A percentile compares a stretch with the other conserved stretches of the same genome.
These are phyloP conservation scores for Fusarium neocosmosporiellum DNA, from an alignment of 2,329 filamentous ascomycete species.

Conservation along the genomic window DNA sequence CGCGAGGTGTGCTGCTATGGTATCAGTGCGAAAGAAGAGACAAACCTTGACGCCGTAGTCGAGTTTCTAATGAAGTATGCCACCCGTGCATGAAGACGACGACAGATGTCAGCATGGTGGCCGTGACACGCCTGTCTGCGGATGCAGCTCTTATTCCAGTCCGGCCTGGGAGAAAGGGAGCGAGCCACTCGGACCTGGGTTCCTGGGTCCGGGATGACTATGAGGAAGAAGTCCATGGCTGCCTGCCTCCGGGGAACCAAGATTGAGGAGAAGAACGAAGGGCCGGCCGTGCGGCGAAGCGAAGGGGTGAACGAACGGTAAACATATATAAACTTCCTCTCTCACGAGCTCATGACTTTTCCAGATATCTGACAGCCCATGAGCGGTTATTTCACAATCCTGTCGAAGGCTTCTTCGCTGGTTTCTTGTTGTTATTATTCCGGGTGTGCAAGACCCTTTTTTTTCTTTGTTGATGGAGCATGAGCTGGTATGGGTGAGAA, in stretches of 20 bases:
- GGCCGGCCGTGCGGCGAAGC: constrained; percentile 26
- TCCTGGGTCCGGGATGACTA: not conserved
- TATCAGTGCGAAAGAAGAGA: constrained; percentile 98
- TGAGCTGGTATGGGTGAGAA: constrained; percentile 31
- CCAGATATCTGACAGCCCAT: constrained; percentile 38
- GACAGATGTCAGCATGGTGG: constrained; percentile 14
- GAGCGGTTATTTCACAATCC: constrained; percentile 30
- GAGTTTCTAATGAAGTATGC: constrained; percentile 96
- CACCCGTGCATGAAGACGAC: constrained; percentile 64
- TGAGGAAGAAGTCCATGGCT: constrained; percentile 6
- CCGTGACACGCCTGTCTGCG: constrained; percentile 23
- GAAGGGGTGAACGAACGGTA: constrained; percentile 37
- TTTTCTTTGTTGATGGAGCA: constrained; percentile 36
- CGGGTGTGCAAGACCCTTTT: constrained; percentile 15
- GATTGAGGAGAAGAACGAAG: constrained; percentile 21
- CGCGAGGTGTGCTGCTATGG: constrained; percentile 98
- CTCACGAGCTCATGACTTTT: constrained; percentile 50
- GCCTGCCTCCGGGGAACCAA: not conserved
- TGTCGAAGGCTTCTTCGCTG: constrained; percentile 41
- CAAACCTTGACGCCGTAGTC: constrained; percentile 95
- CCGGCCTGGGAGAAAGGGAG: constrained; percentile 4
- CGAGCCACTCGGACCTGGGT: constrained; percentile 1
- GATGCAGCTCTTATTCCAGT: constrained; percentile 6
- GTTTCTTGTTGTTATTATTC: constrained; percentile 22
- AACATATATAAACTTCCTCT: constrained; percentile 49